Evolutionary conservation across 2,329 filamentous ascomycete genomes (phyloP).

Genomic region (Talaromyces atroroseus): DNA sequence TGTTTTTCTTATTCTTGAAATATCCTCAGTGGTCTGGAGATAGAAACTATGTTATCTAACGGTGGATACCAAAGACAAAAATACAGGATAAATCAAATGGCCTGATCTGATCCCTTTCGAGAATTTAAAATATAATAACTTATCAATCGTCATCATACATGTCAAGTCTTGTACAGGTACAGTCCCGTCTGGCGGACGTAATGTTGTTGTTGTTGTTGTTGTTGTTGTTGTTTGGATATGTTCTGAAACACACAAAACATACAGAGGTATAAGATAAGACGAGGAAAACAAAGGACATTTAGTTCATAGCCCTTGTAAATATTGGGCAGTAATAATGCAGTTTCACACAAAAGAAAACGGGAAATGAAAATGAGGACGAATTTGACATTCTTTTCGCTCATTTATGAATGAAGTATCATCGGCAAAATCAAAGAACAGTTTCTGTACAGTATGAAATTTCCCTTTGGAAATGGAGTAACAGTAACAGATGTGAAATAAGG

Average conservation of each 20-base stretch:
- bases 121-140: neutral
- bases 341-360: neutral
- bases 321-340: neutral
- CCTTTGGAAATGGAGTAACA: neutral
- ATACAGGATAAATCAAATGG: too few relatives aligned
- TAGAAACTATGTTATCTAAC: neutral
- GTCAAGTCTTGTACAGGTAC: neutral
- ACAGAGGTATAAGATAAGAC: neutral
- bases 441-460: slow-evolving; percentile 4
- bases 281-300: neutral
- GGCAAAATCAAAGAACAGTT: neutral
- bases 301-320: neutral
- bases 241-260: neutral
- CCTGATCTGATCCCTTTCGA: neutral
- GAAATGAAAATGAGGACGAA: neutral
- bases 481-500: neutral
- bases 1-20: neutral
- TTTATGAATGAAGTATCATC: neutral
- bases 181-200: neutral
- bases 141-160: neutral
- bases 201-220: too few relatives aligned
- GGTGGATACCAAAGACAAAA: neutral
- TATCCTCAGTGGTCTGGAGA: neutral
- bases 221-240: neutral
- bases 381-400: neutral